Percentiles rank a stretch among this genome's conserved stretches.
Evolutionary conservation across 208 protist genomes (phyloP).

Genomic region (Trichomonas gallinae): DNA sequence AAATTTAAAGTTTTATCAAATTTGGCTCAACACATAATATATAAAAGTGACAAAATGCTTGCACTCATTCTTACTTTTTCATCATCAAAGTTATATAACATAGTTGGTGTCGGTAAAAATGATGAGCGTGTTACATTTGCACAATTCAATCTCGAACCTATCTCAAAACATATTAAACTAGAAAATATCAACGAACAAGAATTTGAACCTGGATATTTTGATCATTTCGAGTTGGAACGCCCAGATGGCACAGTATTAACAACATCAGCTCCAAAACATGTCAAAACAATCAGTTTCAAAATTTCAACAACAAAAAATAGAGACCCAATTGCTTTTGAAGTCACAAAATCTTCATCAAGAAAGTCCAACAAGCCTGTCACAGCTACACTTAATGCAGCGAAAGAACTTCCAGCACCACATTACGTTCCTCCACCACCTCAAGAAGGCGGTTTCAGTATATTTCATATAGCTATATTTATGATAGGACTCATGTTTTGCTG

Average conservation of each 20-base stretch:
- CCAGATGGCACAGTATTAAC: neutral
- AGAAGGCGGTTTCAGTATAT: neutral
- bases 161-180: neutral
- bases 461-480: no score
- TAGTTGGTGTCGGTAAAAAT: neutral
- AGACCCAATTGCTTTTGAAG: neutral
- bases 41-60: neutral
- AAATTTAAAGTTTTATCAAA: no score
- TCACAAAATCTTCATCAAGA: neutral
- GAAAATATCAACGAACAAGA: neutral
- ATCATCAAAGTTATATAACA: neutral
- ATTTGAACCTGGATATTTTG: neutral
- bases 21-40: no score
- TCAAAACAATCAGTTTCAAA: neutral
- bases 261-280: neutral
- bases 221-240: neutral
- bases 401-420: neutral
- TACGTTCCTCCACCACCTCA: neutral
- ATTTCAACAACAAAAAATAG: neutral
- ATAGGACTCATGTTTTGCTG: no score
- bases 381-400: neutral
- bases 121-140: neutral
- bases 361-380: neutral
- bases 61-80: neutral
- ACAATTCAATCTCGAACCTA: neutral